Evolutionary conservation across 2,329 filamentous ascomycete genomes (phyloP), one percentile per base, ranked within the genome.

Genomic region (Colletotrichum destructivum): DNA sequence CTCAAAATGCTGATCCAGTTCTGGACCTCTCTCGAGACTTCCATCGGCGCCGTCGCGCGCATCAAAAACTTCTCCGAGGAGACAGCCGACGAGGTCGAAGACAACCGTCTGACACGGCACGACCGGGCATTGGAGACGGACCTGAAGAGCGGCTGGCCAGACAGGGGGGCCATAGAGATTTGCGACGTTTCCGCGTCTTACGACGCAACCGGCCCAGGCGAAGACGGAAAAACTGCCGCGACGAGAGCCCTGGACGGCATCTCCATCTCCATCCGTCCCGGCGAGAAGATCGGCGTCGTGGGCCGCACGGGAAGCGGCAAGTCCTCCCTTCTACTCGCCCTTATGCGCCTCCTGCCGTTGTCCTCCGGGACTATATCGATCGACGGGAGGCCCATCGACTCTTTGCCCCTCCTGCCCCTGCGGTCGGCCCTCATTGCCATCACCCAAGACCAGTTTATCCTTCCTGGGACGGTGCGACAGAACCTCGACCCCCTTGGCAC

Each of bases 401-500:
- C 63, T 2, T 49, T 78, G 8, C 68, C 73, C 1, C 70, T 66
- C 4, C 71, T 75, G 15, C 62, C 55, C 16, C 59, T 77, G 13
- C 71, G 76, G 18, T 49, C 71, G 23, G 65, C 73, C 11, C 55
- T 78, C 44, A 74, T 62, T 44, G 74, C 47, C 63, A 75, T 59
- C 59, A 62, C 68, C 18, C 72, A 54, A 38, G 69, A 59, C 44
- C 64, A 72, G 42, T 61, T 73, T 40, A 61, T 72, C 8, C 60
- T 73, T 12, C 61, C 72, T 0, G 69, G 72, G 16, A 64, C 72
- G 23, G 69, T 72, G 15, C 69, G 72, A 2, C 55, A 88, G 80
- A 99, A 99, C 79, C 88, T 99, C 18, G 65, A 73, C 46, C 72
- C 72, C 5, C 55, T 72, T 26, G 59, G 26, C 31, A 21, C 35